Conservation (phyloP, 345 rosid species). For the Sapria himalayana region DNA sequence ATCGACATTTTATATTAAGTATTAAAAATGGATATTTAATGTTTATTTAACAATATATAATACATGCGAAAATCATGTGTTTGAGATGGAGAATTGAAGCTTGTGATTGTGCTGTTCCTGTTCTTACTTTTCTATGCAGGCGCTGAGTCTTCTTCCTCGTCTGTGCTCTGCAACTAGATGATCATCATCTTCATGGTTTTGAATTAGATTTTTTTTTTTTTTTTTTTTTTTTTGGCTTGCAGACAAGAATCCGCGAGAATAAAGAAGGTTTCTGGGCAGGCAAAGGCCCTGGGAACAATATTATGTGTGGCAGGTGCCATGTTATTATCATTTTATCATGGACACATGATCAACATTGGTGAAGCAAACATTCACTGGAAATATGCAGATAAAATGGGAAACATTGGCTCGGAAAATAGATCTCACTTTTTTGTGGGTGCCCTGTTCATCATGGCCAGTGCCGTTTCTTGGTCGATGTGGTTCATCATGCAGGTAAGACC, state of each 20-base stretch:
- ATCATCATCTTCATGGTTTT: no score
- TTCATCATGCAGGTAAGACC: conserved; percentile 53
- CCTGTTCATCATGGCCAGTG: conserved; percentile 30
- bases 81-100: no score
- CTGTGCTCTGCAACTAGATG: no score
- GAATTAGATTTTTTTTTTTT: neutral
- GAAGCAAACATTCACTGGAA: conserved; percentile 60
- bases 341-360: conserved; percentile 28
- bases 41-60: no score
- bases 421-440: conserved; percentile 44
- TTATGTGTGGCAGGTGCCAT: conserved; percentile 82
- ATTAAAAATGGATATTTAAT: no score
- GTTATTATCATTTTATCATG: conserved; percentile 80
- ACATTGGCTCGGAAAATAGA: conserved; percentile 7
- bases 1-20: no score
- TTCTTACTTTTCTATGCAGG: no score
- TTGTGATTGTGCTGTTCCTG: no score
- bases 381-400: conserved; percentile 24
- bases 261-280: conserved; percentile 42
- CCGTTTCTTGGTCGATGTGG: conserved; percentile 56
- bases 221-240: neutral
- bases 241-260: conserved; percentile 64
- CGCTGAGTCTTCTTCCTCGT: no score
- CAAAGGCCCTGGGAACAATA: conserved; percentile 56
- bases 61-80: no score